A percentile compares a stretch with the other conserved stretches of the same genome.
phyloP scores from a whole-genome alignment of 371 early-diverging fungal genomes.

The Batkoa obscura region DNA sequence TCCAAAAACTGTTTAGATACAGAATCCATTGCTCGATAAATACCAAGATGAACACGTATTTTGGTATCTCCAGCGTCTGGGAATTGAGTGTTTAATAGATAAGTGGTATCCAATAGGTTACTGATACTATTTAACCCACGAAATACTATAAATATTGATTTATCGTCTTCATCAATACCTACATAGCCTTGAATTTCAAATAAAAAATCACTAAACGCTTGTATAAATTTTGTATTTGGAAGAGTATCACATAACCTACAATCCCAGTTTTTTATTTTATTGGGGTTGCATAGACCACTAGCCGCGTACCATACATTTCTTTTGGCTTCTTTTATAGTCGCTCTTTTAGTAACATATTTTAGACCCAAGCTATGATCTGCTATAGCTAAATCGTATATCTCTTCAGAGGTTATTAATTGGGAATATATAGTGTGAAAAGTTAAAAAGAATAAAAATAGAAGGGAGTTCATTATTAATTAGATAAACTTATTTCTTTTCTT shows the following conservation, averaged over 20 bases:
- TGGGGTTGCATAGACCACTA: neutral
- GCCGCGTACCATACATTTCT: slow-evolving; percentile 1
- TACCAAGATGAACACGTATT: neutral
- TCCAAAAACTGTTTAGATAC: neutral
- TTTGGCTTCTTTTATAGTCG: neutral
- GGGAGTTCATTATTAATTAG: no score
- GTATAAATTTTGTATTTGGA: neutral
- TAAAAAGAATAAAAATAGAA: no score
- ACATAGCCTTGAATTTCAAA: neutral
- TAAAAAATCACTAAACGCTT: neutral
- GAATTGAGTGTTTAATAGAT: neutral
- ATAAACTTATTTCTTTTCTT: no score
- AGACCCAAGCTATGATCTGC: no score
- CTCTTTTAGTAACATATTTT: no score
- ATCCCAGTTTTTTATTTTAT: neutral
- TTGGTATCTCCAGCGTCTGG: neutral
- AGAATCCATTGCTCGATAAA: neutral
- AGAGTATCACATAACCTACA: neutral
- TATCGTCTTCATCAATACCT: neutral
- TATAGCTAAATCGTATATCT: no score
- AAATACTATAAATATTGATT: neutral
- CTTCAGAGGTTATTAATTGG: no score
- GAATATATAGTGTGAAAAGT: no score
- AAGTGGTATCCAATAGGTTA: neutral
- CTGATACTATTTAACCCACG: neutral